A percentile compares a stretch with the other conserved stretches of the same genome.
Conservation (phyloP, 805 yeast genomes). For the Myxozyma geophila region DNA sequence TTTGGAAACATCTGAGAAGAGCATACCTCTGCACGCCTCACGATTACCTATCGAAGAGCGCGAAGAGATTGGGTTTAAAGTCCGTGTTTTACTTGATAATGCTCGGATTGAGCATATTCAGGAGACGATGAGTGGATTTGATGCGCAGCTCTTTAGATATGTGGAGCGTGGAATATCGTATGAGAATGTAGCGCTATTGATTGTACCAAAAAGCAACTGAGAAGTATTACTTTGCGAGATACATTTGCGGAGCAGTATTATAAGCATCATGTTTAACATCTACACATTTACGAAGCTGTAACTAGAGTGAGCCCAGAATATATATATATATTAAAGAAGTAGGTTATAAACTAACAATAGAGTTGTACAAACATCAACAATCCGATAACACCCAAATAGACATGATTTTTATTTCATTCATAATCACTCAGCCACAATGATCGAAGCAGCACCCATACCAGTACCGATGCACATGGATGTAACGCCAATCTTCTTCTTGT, state of each 20-base stretch:
- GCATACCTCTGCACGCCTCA: conserved; percentile 50
- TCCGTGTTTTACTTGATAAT: conserved; percentile 75
- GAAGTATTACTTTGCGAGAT: too few relatives aligned
- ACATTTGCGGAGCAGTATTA: too few relatives aligned
- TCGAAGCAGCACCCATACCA: conserved; percentile 97
- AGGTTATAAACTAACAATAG: background rate
- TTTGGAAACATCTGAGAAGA: conserved; percentile 34
- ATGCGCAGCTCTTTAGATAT: conserved; percentile 62
- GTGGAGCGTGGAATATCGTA: conserved; percentile 61
- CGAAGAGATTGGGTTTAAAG: conserved; percentile 64
- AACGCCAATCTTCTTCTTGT: conserved; percentile 80
- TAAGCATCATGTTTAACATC: background rate
- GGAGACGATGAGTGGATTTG: conserved; percentile 24
- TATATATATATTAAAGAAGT: too few relatives aligned
- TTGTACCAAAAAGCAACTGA: conserved; percentile 7
- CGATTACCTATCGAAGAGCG: conserved; percentile 56
- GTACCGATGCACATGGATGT: conserved; percentile 98
- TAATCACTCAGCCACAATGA: conserved; percentile 73
- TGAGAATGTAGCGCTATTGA: conserved; percentile 67
- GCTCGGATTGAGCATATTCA: conserved; percentile 61
- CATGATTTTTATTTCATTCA: too few relatives aligned
- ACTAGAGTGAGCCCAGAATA: too few relatives aligned
- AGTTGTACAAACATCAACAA: background rate
- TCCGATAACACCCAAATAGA: background rate
- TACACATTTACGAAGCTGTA: too few relatives aligned